Evolutionary conservation across 257 asterid genomes (phyloP).

Genomic region (Catharanthus roseus): DNA sequence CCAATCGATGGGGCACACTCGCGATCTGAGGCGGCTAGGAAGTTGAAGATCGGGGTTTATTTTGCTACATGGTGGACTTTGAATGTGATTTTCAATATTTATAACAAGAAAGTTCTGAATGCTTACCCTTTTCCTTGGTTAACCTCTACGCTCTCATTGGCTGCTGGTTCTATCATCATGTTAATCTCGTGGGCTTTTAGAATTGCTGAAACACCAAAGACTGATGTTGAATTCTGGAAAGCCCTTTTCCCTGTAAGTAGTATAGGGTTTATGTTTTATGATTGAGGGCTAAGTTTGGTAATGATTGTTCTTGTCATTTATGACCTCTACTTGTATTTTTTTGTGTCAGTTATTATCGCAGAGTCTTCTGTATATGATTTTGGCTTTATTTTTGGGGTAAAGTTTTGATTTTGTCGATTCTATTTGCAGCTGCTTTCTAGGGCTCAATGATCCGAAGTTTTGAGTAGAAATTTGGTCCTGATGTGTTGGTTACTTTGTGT

Average conservation of each 20-base stretch:
- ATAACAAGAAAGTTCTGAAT: constrained; percentile 88
- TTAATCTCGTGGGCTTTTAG: constrained; percentile 75
- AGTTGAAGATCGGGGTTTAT: constrained; percentile 69
- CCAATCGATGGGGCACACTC: constrained; percentile 36
- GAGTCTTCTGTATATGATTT: neutral
- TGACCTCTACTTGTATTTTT: neutral
- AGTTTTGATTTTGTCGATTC: constrained; percentile 6
- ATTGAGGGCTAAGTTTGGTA: neutral
- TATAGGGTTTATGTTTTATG: constrained; percentile 13
- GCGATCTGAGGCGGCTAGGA: constrained; percentile 65
- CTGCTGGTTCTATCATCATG: constrained; percentile 93
- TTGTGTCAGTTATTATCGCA: constrained; percentile 1
- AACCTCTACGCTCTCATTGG: constrained; percentile 84
- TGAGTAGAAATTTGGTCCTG: constrained; percentile 18
- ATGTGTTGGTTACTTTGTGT: neutral
- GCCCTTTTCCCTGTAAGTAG: constrained; percentile 77
- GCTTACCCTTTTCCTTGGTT: constrained; percentile 89
- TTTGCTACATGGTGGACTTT: constrained; percentile 95
- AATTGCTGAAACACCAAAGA: constrained; percentile 78
- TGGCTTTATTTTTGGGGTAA: constrained; percentile 4
- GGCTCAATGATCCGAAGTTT: neutral
- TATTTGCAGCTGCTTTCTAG: constrained; percentile 15
- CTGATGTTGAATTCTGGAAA: constrained; percentile 97
- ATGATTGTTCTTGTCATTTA: neutral
- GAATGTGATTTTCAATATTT: constrained; percentile 86